A percentile compares a stretch with the other conserved stretches of the same genome.
These are phyloP conservation scores for Xylariaceae sp. DNA, from an alignment of 2,329 filamentous ascomycete genomes.

Conservation along the genomic window DNA sequence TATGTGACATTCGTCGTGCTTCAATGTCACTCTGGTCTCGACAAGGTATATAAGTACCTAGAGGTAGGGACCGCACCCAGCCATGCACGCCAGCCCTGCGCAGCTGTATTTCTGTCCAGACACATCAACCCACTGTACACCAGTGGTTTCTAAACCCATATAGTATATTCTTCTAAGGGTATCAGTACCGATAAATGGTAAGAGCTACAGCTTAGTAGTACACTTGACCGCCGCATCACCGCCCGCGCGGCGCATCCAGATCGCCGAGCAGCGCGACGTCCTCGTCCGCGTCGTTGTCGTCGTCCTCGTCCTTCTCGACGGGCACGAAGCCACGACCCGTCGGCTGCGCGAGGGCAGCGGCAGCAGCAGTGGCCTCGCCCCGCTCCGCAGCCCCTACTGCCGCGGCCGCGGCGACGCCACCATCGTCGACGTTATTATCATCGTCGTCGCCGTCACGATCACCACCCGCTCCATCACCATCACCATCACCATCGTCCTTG, in stretches of 20 bases:
- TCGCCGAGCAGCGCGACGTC: conserved; percentile 20
- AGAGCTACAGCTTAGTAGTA: too few relatives aligned
- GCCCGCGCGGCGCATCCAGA: conserved; percentile 6
- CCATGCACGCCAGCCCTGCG: too few relatives aligned
- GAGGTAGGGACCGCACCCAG: too few relatives aligned
- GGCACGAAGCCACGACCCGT: not conserved
- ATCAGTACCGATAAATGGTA: too few relatives aligned
- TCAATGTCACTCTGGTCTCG: too few relatives aligned
- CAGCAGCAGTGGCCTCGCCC: not conserved
- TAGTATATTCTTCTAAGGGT: too few relatives aligned
- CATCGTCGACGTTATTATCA: not conserved
- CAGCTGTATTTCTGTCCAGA: too few relatives aligned
- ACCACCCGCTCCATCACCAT: conserved; percentile 6
- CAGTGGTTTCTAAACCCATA: too few relatives aligned
- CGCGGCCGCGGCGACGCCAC: not conserved
- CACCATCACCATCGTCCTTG: conserved; percentile 30
- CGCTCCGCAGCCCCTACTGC: not conserved
- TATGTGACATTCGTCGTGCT: too few relatives aligned
- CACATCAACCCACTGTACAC: too few relatives aligned
- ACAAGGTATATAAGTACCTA: too few relatives aligned
- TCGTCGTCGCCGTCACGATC: not conserved
- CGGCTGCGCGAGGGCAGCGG: not conserved
- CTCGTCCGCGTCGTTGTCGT: conserved; percentile 5
- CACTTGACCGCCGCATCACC: too few relatives aligned
- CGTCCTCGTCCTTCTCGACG: conserved; percentile 1